Evolutionary conservation across 257 asterid genomes (phyloP), one percentile per base, ranked within the genome.

Genomic region (Lantana camara): DNA sequence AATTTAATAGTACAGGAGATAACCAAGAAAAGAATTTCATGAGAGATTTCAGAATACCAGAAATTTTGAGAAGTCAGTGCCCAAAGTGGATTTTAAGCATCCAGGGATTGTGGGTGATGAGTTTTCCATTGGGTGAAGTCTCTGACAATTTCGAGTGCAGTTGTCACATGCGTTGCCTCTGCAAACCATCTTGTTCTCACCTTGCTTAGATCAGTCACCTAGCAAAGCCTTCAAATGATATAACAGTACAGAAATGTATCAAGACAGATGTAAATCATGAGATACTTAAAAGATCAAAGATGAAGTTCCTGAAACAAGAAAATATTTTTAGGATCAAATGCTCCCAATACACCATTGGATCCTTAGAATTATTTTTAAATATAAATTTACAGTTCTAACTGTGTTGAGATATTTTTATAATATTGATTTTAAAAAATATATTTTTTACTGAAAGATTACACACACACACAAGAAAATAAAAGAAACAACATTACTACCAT

Each of bases 51-150:
- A 20, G 7, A 55, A 68, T 79, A 75, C 79, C 82, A 79, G 3
- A 66, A 17, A 3, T 38, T 75, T 9, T 2, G 58, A 22, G 68
- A 14, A n/a, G 44, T 65, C 47, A 9, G 38, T 19, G 61, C 63
- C 73, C 23, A 55, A 8, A 75, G 69, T 27, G 70, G 69, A 0
- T 52, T 72, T 72, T 54, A 69, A 60, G 58, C 75, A 79, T 40
- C 81, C 74, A 37, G 41, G 9, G 41, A 51, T 23, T 3, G 0
- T 22, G 14, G 13, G 15, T 5, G 70, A 12, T 27, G 52, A 8
- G n/a, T 41, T 57, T 45, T 21, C 40, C 29, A 2, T 68, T 29
- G 11, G 30, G 57, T 45, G 75, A 23, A 21, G 6, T 16, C 29
- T 27, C 72, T 68, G 49, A 29, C 60, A 32, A 15, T n/a, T 27